phyloP scores from a whole-genome alignment of 2,329 filamentous ascomycete genomes.

The Trichoderma sp. region DNA sequence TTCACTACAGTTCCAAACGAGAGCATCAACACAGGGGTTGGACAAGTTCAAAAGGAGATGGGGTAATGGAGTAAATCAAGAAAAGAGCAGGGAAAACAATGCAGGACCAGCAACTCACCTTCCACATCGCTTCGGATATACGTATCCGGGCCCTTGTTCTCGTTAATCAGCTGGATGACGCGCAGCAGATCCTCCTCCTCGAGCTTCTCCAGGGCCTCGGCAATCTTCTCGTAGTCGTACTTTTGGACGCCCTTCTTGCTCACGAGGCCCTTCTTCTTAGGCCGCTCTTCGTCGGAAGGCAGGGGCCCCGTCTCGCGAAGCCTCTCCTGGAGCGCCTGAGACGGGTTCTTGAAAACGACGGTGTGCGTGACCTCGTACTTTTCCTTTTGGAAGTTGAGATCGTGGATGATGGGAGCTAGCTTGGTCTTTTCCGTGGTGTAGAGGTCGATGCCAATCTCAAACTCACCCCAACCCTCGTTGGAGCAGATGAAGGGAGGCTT shows the following conservation, averaged over 20 bases:
- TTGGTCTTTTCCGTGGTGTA: slow-evolving; percentile 86
- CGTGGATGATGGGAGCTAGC: slow-evolving; percentile 70
- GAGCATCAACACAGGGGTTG: slow-evolving; percentile 32
- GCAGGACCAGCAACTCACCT: slow-evolving; percentile 55
- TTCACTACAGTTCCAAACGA: slow-evolving; percentile 33
- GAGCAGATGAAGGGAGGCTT: slow-evolving; percentile 83
- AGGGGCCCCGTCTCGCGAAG: slow-evolving; percentile 83
- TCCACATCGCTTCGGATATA: slow-evolving; percentile 98
- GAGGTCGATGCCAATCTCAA: slow-evolving; percentile 87
- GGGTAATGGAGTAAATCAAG: neutral
- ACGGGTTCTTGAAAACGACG: slow-evolving; percentile 89
- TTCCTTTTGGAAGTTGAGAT: slow-evolving; percentile 83
- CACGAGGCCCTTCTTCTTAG: slow-evolving; percentile 60
- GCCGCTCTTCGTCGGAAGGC: slow-evolving; percentile 66
- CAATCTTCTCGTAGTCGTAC: slow-evolving; percentile 92
- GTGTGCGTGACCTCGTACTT: slow-evolving; percentile 80
- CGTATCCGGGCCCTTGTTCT: slow-evolving; percentile 90
- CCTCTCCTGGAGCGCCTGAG: slow-evolving; percentile 73
- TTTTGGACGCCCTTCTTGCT: slow-evolving; percentile 75
- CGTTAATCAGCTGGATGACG: slow-evolving; percentile 96
- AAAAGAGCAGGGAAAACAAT: neutral
- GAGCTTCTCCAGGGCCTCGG: slow-evolving; percentile 84
- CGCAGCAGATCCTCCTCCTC: slow-evolving; percentile 90
- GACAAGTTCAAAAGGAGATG: slow-evolving; percentile 11
- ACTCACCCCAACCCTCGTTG: slow-evolving; percentile 98